phyloP scores from a whole-genome alignment of 768 basidiomycete genomes.

The Xerocomellus amylosporus region DNA sequence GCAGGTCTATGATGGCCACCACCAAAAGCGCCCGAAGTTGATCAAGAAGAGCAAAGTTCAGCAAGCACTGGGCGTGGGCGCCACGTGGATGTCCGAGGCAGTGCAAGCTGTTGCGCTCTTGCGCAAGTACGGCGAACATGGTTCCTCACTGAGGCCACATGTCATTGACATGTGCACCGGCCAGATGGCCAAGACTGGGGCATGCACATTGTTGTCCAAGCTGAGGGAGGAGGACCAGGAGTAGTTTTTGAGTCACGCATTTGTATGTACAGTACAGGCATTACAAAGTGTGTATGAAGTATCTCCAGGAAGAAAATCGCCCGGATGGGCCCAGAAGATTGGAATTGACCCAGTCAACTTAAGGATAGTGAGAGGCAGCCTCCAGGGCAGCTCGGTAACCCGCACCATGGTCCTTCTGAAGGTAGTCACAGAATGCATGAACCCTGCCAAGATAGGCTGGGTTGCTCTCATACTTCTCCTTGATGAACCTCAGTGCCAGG shows the following conservation, averaged over 20 bases:
- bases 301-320: not conserved
- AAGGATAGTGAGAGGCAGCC: not conserved
- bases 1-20: not conserved
- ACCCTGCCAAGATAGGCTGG: not conserved
- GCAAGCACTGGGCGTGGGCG: not conserved
- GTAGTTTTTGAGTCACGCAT: not conserved
- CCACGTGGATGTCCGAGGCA: conserved; percentile 3
- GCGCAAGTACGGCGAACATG: not conserved
- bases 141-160: not conserved
- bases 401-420: not conserved
- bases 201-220: not conserved
- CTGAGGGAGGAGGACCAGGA: not conserved
- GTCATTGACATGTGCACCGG: not conserved
- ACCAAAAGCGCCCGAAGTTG: not conserved
- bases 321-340: not conserved
- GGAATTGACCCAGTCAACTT: not conserved
- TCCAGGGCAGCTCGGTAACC: not conserved
- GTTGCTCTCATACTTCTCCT: not conserved
- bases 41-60: not conserved
- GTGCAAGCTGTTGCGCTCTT: not conserved
- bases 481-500: not conserved
- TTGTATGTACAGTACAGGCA: not conserved
- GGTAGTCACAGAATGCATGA: not conserved
- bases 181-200: not conserved
- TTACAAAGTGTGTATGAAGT: not conserved